Conservation (phyloP, 2,329 filamentous ascomycete species). For the Sporothrix luriei region DNA sequence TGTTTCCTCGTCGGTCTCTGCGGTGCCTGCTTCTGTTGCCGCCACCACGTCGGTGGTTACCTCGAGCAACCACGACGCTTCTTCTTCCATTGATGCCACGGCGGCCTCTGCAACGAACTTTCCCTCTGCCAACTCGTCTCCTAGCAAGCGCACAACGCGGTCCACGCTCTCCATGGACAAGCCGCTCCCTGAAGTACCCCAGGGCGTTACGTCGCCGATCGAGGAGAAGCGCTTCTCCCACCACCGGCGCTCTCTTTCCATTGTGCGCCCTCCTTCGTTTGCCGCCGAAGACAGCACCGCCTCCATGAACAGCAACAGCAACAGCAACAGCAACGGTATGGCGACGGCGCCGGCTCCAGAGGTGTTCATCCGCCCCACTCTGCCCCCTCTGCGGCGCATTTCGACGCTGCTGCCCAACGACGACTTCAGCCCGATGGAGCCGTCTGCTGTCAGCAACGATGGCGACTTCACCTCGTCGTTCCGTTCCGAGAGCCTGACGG, state of each 20-base stretch:
- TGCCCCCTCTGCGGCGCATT: slow-evolving; percentile 62
- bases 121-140: slow-evolving; percentile 38
- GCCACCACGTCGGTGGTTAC: slow-evolving; percentile 21
- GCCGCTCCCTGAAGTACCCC: slow-evolving; percentile 67
- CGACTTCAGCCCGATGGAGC: slow-evolving; percentile 54
- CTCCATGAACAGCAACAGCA: slow-evolving; percentile 41
- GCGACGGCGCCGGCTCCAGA: slow-evolving; percentile 47
- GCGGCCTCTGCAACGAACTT: slow-evolving; percentile 38
- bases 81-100: slow-evolving; percentile 17
- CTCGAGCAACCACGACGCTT: slow-evolving; percentile 10
- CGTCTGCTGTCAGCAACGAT: slow-evolving; percentile 50
- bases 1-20: slow-evolving; percentile 43
- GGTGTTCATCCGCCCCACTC: slow-evolving; percentile 51
- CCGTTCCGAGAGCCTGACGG: slow-evolving; percentile 69
- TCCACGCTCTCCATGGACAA: slow-evolving; percentile 61
- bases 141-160: slow-evolving; percentile 39
- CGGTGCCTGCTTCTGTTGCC: slow-evolving; percentile 18
- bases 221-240: slow-evolving; percentile 37
- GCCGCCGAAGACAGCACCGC: slow-evolving; percentile 45
- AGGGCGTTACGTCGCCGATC: slow-evolving; percentile 50
- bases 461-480: slow-evolving; percentile 56
- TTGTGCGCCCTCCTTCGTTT: slow-evolving; percentile 50
- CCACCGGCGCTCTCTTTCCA: slow-evolving; percentile 42
- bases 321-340: slow-evolving; percentile 33
- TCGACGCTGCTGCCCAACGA: slow-evolving; percentile 55